Evolutionary conservation across 352 stramenopile genomes (phyloP).

Genomic region (Pythium aquatile): DNA sequence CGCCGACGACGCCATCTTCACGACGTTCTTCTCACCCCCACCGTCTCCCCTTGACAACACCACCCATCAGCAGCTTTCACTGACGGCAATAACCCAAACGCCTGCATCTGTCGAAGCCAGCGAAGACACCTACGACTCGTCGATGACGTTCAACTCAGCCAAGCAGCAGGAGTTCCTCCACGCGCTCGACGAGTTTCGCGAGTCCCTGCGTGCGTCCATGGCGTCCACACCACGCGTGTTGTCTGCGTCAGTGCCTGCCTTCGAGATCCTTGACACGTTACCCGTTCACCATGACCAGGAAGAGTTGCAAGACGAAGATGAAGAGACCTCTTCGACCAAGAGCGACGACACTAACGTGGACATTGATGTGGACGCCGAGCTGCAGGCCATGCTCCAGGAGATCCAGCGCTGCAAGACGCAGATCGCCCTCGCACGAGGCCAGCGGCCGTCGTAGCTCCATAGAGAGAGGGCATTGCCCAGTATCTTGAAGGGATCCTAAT

Average conservation of each 20-base stretch:
- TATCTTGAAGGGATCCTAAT: constrained; percentile 1
- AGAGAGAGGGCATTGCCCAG: background rate
- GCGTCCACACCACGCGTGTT: background rate
- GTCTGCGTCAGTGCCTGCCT: background rate
- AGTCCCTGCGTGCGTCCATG: constrained; percentile 33
- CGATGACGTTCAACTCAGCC: background rate
- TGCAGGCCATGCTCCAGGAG: constrained; percentile 31
- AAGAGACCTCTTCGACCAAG: background rate
- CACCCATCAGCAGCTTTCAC: background rate
- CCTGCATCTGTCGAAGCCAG: background rate
- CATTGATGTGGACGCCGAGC: constrained; percentile 28
- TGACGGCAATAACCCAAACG: background rate
- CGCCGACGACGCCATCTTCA: constrained; percentile 15
- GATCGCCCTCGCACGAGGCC: constrained; percentile 16
- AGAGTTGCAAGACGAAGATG: background rate
- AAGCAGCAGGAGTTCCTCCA: constrained; percentile 45
- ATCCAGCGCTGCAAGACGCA: constrained; percentile 30
- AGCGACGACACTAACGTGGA: constrained; percentile 1
- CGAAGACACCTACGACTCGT: background rate
- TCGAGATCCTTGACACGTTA: background rate
- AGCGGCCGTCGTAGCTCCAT: background rate
- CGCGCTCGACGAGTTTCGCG: constrained; percentile 47
- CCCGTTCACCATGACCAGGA: background rate
- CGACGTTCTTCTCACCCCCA: constrained; percentile 8
- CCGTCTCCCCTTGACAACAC: background rate